A percentile compares a stretch with the other conserved stretches of the same genome.
phyloP scores from a whole-genome alignment of 352 stramenopile species.

The Halophytophthora batemanensis region DNA sequence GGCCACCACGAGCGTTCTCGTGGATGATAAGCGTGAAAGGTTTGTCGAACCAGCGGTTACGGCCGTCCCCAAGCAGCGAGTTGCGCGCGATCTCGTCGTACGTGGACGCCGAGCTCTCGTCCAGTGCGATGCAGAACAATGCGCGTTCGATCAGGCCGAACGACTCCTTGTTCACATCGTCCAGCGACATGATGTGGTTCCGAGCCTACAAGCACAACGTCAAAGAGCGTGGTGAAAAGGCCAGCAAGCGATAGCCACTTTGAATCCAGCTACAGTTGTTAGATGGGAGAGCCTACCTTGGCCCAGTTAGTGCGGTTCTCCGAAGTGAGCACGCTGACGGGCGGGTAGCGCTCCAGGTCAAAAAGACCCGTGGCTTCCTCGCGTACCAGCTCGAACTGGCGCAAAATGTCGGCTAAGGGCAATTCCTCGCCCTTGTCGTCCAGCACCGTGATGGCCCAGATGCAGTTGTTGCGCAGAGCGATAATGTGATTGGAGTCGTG shows the following conservation, averaged over 20 bases:
- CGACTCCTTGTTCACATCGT: slow-evolving; percentile 86
- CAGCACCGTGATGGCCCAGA: slow-evolving; percentile 81
- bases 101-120: slow-evolving; percentile 79
- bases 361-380: slow-evolving; percentile 85
- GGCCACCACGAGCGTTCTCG: slow-evolving; percentile 93
- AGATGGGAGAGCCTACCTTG: too few relatives aligned
- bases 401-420: slow-evolving; percentile 71
- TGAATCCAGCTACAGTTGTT: too few relatives aligned
- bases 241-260: too few relatives aligned
- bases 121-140: slow-evolving; percentile 92
- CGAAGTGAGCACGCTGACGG: slow-evolving; percentile 93
- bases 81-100: slow-evolving; percentile 87
- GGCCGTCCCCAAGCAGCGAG: slow-evolving; percentile 82
- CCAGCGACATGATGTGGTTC: slow-evolving; percentile 79
- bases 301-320: slow-evolving; percentile 95
- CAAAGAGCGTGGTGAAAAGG: background rate
- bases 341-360: slow-evolving; percentile 81
- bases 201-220: slow-evolving; percentile 36
- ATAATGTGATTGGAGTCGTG: slow-evolving; percentile 91
- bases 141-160: slow-evolving; percentile 92
- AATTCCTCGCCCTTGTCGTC: slow-evolving; percentile 70
- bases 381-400: slow-evolving; percentile 83
- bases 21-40: slow-evolving; percentile 96
- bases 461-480: slow-evolving; percentile 90
- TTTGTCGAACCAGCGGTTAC: slow-evolving; percentile 99